Base-by-base conservation (phyloP, 1,139 yeast genomes). In the Schizosaccharomyces versatilis region DNA sequence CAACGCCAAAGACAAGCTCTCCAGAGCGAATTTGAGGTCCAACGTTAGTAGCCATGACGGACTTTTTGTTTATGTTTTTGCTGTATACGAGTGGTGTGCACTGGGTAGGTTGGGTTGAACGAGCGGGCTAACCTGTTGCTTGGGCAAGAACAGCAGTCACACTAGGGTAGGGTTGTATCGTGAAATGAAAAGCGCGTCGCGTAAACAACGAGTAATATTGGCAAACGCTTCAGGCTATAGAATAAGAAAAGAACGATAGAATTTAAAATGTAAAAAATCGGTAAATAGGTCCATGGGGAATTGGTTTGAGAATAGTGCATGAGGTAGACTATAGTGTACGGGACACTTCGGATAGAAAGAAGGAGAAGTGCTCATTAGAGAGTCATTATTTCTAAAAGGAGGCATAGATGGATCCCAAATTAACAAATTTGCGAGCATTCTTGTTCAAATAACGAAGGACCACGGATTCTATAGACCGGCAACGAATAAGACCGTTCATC, bases 1-100 rank as follows among this genome's bases (percentile, higher is more conserved):
- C 98, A 77, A 93, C 98, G 81, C 99, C 99, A 75, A 93, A 93
- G 73, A 88, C 96, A 78, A 85, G 95, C 80, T 93, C 84, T 72
- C 88, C 84, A 76, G 84, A 94, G 75, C 88, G 84, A 75, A 84
- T 80, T 75, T 83, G 90, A 67, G 81, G 82, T 69, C 83, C 83
- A 71, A 78, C 49, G 49, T 44, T 44, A 32, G 49, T 85, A 90
- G 49, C 49, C 49, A 44, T 44, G 32, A 24, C 32, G 32, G 32
- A 24, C 32, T 24, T 24, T 24, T 24, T 24, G 17, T 14, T 44
- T 19, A 17, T 17, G 38, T 44, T 32, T 15, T 44, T 44, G 38
- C 49, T 32, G 38, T 32, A n/a, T 12, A 17, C 19, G 32, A 36
- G 36, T 32, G 49, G 19, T 44, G 32, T 32, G 38, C 49, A 44